Base-by-base conservation (phyloP, 2,329 filamentous ascomycete genomes). In the Colletotrichum incanum region DNA sequence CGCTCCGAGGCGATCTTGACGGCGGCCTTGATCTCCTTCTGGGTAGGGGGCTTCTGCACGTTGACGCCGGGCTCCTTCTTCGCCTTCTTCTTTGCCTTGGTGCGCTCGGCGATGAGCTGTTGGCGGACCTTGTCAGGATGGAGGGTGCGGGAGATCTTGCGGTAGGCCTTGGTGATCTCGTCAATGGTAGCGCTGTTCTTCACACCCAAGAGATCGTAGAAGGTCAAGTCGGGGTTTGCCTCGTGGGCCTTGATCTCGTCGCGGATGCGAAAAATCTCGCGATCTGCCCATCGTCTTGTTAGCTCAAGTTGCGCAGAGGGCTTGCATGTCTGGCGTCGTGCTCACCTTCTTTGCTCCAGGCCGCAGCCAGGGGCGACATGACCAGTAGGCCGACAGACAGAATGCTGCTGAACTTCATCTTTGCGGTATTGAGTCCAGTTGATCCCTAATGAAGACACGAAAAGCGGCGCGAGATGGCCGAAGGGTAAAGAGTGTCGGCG, bases 111-210 rank as follows among this genome's bases (percentile, higher is more conserved):
- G 73, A 93, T 87, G 82, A 96, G 93, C 81, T 92, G 88, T 82
- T 95, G 94, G 83, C 93, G 94, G 78, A 96, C 95, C 87, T 98
- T 99, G 90, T 99, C 96, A 1, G 96, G 96, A 82, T 99, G 96
- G 59, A 98, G 87, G 65, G 90, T 87, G 75, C 92, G 90, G 56
- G 95, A 93, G 84, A 93, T 94, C 85, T 95, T 95, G 85, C 94
- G 94, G 88, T 97, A 98, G 77, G 95, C 95, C 83, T 96, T 97
- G 86, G 92, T 95, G 84, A 99, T 93, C 74, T 98, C 94, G 74
- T 98, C 94, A 76, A 94, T 92, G 77, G 88, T 93, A 73, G 95
- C 96, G 71, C 88, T 88, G 72, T 91, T 86, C 62, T 88, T 86
- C 75, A 98, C 89, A 78, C 93, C 95, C 74, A 99, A 87, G 84